A percentile compares a stretch with the other conserved stretches of the same genome.
Conservation (phyloP, 192 early-diverging fungal genomes). For the Coemansia sp. region DNA sequence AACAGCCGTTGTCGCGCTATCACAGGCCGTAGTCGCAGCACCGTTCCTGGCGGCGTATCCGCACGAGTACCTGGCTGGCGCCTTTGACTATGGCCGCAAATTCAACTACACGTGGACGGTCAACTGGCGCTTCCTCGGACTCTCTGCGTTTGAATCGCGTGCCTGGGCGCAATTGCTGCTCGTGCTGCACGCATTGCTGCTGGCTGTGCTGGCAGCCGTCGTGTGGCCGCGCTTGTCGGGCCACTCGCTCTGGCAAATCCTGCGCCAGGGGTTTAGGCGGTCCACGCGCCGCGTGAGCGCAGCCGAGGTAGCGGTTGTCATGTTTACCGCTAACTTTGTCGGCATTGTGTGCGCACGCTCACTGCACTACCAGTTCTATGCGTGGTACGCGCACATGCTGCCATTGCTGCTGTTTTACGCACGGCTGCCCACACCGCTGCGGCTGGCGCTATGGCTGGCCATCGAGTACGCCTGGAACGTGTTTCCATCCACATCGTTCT, state of each 20-base stretch:
- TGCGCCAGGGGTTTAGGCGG: conserved; percentile 9
- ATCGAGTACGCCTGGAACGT: conserved; percentile 87
- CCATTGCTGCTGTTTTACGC: conserved; percentile 70
- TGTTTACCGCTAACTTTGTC: conserved; percentile 87
- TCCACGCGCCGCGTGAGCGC: not conserved
- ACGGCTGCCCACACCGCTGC: not conserved
- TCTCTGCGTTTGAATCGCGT: conserved; percentile 61
- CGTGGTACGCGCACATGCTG: conserved; percentile 87
- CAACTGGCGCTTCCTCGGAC: conserved; percentile 85
- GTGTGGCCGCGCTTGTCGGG: conserved; percentile 52
- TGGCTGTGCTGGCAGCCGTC: conserved; percentile 57
- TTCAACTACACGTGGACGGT: conserved; percentile 94
- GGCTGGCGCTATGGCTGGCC: conserved; percentile 20
- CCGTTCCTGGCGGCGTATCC: conserved; percentile 62
- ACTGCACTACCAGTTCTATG: conserved; percentile 95
- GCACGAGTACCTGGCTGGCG: conserved; percentile 61
- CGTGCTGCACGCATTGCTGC: conserved; percentile 55
- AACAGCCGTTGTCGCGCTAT: conserved; percentile 2
- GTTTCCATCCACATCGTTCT: conserved; percentile 67
- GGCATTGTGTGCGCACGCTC: conserved; percentile 85
- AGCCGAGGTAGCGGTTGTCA: conserved; percentile 21
- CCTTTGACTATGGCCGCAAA: conserved; percentile 84
- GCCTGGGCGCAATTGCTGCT: conserved; percentile 61
- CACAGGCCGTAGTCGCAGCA: conserved; percentile 54
- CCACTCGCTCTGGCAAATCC: conserved; percentile 4